phyloP scores from a whole-genome alignment of 2,329 filamentous ascomycete species.

The Aspergillus ochraceus region DNA sequence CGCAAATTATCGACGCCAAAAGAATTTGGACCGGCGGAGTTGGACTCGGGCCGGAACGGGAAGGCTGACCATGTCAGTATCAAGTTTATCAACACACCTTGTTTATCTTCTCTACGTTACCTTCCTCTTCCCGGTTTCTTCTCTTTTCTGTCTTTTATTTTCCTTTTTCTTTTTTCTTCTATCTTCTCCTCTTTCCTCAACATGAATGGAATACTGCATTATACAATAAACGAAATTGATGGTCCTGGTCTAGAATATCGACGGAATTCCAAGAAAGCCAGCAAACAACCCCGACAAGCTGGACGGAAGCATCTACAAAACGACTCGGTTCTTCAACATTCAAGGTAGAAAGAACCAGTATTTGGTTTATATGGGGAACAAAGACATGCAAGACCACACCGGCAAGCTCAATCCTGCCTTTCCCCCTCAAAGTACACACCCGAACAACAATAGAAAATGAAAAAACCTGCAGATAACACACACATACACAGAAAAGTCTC shows the following conservation, averaged over 20 bases:
- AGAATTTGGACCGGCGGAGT: slow-evolving; percentile 17
- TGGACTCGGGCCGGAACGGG: slow-evolving; percentile 23
- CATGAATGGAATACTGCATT: background rate
- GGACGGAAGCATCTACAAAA: slow-evolving; percentile 15
- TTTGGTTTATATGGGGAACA: slow-evolving; percentile 26
- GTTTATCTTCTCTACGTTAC: too few species aligned
- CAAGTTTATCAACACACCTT: background rate
- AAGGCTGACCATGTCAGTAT: background rate
- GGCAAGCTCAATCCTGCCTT: slow-evolving; percentile 26
- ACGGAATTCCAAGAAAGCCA: slow-evolving; percentile 10
- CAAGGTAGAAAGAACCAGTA: slow-evolving; percentile 13
- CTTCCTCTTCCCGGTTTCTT: too few species aligned
- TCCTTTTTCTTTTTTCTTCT: too few species aligned
- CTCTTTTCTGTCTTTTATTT: too few species aligned
- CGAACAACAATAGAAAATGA: slow-evolving; percentile 12
- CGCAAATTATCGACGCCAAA: slow-evolving; percentile 8
- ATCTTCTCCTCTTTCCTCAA: too few species aligned
- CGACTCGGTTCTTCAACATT: slow-evolving; percentile 11
- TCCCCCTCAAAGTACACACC: slow-evolving; percentile 28
- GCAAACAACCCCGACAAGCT: slow-evolving; percentile 10
- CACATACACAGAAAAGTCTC: slow-evolving; percentile 26
- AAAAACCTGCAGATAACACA: slow-evolving; percentile 29
- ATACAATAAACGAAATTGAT: slow-evolving; percentile 2
- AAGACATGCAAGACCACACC: slow-evolving; percentile 26
- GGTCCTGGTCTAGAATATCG: slow-evolving; percentile 15